Conservation (phyloP, 441 rosid genomes). For the Isatis lusitanica region DNA sequence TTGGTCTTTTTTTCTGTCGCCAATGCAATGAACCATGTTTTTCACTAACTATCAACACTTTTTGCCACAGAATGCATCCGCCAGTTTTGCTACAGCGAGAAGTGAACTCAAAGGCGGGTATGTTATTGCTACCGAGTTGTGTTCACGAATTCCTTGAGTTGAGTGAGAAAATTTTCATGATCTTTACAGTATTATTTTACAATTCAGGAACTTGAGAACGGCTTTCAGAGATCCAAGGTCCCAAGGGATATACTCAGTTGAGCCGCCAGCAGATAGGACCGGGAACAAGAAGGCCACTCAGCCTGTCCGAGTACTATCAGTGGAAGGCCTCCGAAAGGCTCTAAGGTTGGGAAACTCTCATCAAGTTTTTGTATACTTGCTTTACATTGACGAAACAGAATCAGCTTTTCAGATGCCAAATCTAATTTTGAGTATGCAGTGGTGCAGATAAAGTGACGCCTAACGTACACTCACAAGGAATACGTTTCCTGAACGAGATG, state of each 20-base stretch:
- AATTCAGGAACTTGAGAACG: slow-evolving; percentile 51
- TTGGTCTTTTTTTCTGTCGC: slow-evolving; percentile 30
- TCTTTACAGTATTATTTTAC: neutral
- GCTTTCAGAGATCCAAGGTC: slow-evolving; percentile 55
- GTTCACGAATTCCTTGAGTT: neutral
- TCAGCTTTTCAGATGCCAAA: neutral
- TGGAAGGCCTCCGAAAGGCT: slow-evolving; percentile 80
- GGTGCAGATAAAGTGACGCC: slow-evolving; percentile 90
- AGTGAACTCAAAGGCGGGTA: slow-evolving; percentile 94
- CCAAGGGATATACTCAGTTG: slow-evolving; percentile 67
- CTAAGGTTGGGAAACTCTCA: slow-evolving; percentile 51
- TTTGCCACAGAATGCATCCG: slow-evolving; percentile 65
- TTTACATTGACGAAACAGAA: neutral
- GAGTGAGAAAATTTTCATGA: slow-evolving; percentile 1
- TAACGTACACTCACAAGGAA: slow-evolving; percentile 83
- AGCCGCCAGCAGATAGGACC: slow-evolving; percentile 59
- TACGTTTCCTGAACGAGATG: slow-evolving; percentile 83
- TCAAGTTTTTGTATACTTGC: neutral
- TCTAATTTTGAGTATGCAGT: slow-evolving; percentile 45
- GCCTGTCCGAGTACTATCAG: slow-evolving; percentile 67
- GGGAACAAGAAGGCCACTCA: slow-evolving; percentile 48
- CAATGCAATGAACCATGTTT: neutral
- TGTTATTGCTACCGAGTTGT: slow-evolving; percentile 30
- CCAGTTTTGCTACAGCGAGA: slow-evolving; percentile 55
- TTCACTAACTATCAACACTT: slow-evolving; percentile 2